These are phyloP conservation scores for Cordyceps militaris DNA, from an alignment of 2,329 filamentous ascomycete species.

Conservation along the genomic window DNA sequence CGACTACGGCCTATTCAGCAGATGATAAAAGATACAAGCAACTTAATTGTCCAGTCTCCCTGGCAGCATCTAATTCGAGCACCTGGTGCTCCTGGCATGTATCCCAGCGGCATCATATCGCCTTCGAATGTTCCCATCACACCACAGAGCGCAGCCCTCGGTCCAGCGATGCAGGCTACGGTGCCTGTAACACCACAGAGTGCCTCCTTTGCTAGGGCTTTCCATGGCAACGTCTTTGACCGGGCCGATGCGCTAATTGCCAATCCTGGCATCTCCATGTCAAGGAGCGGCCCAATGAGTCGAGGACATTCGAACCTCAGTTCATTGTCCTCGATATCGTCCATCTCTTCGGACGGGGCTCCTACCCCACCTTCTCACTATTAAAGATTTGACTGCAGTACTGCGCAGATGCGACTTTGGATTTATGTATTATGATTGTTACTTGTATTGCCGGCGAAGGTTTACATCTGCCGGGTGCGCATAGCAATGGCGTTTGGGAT, in stretches of 20 bases:
- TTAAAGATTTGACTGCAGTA: not conserved
- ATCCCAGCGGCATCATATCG: constrained; percentile 2
- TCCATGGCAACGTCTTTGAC: constrained; percentile 54
- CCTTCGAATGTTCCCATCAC: constrained; percentile 56
- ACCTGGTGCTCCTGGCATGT: constrained; percentile 20
- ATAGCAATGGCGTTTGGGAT: constrained; percentile 11
- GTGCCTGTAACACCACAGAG: constrained; percentile 65
- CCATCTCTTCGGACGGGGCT: constrained; percentile 33
- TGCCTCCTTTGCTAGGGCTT: constrained; percentile 47
- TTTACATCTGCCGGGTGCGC: constrained; percentile 5
- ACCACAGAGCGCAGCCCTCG: constrained; percentile 80
- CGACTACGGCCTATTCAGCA: constrained; percentile 76
- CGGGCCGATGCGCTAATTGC: constrained; percentile 51
- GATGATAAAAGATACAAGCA: constrained; percentile 71
- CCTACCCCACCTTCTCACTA: constrained; percentile 4
- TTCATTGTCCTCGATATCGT: constrained; percentile 34
- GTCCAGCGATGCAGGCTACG: constrained; percentile 83
- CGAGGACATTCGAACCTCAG: constrained; percentile 33
- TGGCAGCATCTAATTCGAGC: constrained; percentile 41
- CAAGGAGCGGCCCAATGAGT: constrained; percentile 42
- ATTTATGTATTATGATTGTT: constrained; percentile 13
- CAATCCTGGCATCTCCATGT: constrained; percentile 51
- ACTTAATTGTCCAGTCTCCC: constrained; percentile 57
- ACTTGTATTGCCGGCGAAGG: constrained; percentile 5
- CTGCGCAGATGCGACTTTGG: constrained; percentile 6